phyloP scores from a whole-genome alignment of 2,329 filamentous ascomycete species.

The Penicillium olsonii region DNA sequence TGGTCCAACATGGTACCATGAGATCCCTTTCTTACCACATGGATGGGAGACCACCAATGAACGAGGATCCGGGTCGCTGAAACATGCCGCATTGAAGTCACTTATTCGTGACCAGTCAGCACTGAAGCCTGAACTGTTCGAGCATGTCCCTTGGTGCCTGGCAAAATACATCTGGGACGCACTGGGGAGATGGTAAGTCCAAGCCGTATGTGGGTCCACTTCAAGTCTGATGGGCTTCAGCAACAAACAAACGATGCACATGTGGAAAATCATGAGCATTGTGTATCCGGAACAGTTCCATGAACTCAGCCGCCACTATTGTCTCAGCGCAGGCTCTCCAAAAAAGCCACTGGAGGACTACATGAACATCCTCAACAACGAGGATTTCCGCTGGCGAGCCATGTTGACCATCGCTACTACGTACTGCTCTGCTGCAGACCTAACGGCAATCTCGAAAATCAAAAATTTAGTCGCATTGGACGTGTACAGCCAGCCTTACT shows the following conservation, averaged over 20 bases:
- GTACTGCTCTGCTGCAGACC: constrained; percentile 33
- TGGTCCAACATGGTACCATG: constrained; percentile 41
- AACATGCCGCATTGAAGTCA: constrained; percentile 35
- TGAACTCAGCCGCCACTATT: constrained; percentile 28
- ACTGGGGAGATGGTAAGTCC: constrained; percentile 36
- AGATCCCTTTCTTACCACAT: constrained; percentile 37
- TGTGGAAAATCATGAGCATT: constrained; percentile 46
- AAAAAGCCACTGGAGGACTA: constrained; percentile 37
- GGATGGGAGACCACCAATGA: constrained; percentile 28
- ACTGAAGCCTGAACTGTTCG: constrained; percentile 38
- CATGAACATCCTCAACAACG: constrained; percentile 35
- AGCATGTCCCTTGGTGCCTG: constrained; percentile 41
- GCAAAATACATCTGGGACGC: constrained; percentile 43
- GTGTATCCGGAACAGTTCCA: constrained; percentile 40
- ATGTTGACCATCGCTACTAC: constrained; percentile 37
- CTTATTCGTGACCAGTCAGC: constrained; percentile 39
- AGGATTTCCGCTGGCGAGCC: constrained; percentile 35
- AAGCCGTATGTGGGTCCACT: not conserved
- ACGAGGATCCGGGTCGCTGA: constrained; percentile 36
- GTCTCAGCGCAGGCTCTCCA: constrained; percentile 32
- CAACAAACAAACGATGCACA: constrained; percentile 40
- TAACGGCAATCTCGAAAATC: constrained; percentile 41
- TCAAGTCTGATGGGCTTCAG: constrained; percentile 19
- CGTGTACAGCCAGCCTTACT: constrained; percentile 26
- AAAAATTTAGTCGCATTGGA: constrained; percentile 45